A percentile compares a stretch with the other conserved stretches of the same genome.
These are phyloP conservation scores for Hypoxylon cercidicola DNA, from an alignment of 495 filamentous ascomycete genomes.

Conservation along the genomic window DNA sequence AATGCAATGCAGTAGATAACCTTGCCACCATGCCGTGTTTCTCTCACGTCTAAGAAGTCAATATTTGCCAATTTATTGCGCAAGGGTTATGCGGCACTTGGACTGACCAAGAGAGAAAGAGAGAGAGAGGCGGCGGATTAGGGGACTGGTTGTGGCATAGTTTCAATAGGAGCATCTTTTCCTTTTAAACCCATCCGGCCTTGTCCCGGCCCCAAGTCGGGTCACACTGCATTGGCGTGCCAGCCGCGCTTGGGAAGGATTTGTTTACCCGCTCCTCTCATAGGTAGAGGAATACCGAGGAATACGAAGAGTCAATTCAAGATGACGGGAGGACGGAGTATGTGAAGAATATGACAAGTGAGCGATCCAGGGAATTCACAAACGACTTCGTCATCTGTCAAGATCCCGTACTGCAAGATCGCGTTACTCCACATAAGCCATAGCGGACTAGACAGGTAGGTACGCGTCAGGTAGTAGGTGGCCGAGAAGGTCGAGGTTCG, in stretches of 20 bases:
- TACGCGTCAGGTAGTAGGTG: neutral
- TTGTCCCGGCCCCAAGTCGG: conserved; percentile 24
- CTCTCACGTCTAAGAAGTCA: conserved; percentile 6
- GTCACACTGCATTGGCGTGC: conserved; percentile 28
- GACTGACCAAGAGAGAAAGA: conserved; percentile 9
- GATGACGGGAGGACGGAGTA: conserved; percentile 2
- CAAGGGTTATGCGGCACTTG: neutral
- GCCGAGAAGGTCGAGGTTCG: neutral
- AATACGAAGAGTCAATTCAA: conserved; percentile 4
- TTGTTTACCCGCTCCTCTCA: conserved; percentile 18
- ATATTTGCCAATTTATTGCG: neutral
- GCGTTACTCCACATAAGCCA: conserved; percentile 47
- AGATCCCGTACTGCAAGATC: conserved; percentile 50
- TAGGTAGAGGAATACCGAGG: neutral
- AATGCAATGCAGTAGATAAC: neutral
- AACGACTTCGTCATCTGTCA: conserved; percentile 32
- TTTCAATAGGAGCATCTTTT: conserved; percentile 6
- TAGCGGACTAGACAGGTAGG: conserved; percentile 10
- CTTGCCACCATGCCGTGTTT: conserved; percentile 11
- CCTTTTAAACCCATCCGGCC: conserved; percentile 8
- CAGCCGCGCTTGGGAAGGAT: conserved; percentile 23
- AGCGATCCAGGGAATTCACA: conserved; percentile 34
- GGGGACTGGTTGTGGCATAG: conserved; percentile 7
- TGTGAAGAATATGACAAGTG: conserved; percentile 36
- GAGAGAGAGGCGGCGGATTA: conserved; percentile 6